phyloP scores from a whole-genome alignment of 129 eudicot species.

The Artemisia annua region DNA sequence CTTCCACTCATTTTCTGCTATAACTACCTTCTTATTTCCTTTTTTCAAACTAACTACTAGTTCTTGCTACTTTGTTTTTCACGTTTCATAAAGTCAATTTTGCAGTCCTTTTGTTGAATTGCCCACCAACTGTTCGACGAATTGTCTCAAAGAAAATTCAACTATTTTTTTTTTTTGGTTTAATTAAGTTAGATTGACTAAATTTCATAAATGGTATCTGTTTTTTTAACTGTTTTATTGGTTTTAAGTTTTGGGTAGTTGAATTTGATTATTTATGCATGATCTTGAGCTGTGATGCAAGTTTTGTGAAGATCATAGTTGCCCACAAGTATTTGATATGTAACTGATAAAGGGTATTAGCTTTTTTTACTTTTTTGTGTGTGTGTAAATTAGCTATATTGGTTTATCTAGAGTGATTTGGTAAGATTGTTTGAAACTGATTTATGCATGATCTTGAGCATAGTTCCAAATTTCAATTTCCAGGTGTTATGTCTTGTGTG shows the following conservation, averaged over 20 bases:
- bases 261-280: too few species aligned
- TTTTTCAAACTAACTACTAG: neutral
- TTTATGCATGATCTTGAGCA: constrained; percentile 18
- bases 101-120: neutral
- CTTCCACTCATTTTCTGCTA: constrained; percentile 30
- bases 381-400: neutral
- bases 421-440: neutral
- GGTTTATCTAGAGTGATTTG: neutral
- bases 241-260: too few species aligned
- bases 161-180: constrained; percentile 2
- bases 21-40: constrained; percentile 1
- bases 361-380: too few species aligned
- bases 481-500: constrained; percentile 4
- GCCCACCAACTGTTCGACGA: constrained; percentile 29
- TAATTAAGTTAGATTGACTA: too few species aligned
- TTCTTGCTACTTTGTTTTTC: constrained; percentile 21
- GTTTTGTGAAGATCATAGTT: too few species aligned
- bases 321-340: too few species aligned
- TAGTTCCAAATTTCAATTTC: constrained; percentile 9
- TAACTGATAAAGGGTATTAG: too few species aligned
- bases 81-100: constrained; percentile 15
- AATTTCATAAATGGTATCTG: too few species aligned
- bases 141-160: constrained; percentile 20
- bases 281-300: too few species aligned
- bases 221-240: too few species aligned